phyloP scores from a whole-genome alignment of 192 early-diverging fungal species.

The Dissophora ornata region DNA sequence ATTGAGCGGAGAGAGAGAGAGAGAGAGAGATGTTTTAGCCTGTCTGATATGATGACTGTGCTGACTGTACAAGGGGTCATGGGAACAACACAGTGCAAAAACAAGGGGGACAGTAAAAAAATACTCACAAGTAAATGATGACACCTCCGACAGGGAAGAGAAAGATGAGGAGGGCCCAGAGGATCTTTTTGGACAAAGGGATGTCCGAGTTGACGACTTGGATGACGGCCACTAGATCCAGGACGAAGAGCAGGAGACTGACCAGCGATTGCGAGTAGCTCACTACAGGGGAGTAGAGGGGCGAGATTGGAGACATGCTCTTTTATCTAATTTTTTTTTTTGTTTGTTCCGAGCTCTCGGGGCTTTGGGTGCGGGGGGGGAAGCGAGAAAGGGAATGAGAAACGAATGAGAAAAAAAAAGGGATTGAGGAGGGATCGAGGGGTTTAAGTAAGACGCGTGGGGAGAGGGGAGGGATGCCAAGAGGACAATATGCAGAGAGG shows the following conservation, averaged over 20 bases:
- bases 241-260: constrained; percentile 31
- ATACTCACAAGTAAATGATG: constrained; percentile 42
- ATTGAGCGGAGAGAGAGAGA: not conserved
- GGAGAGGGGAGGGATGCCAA: too few species aligned
- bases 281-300: constrained; percentile 18
- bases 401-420: not conserved
- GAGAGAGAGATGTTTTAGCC: not conserved
- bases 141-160: constrained; percentile 40
- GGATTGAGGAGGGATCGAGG: too few species aligned
- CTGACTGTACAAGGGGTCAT: too few species aligned
- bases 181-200: constrained; percentile 29
- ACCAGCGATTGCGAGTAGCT: constrained; percentile 32
- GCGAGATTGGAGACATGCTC: too few species aligned
- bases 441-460: too few species aligned
- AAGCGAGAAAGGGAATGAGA: not conserved
- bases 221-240: constrained; percentile 37
- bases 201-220: constrained; percentile 38
- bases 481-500: too few species aligned
- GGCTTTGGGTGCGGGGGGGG: too few species aligned
- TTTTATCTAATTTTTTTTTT: too few species aligned
- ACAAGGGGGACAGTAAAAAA: too few species aligned
- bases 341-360: too few species aligned
- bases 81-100: too few species aligned
- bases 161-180: constrained; percentile 50
- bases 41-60: too few species aligned